These are phyloP conservation scores for Neurospora sp. DNA, from an alignment of 495 filamentous ascomycete genomes.

Conservation along the genomic window DNA sequence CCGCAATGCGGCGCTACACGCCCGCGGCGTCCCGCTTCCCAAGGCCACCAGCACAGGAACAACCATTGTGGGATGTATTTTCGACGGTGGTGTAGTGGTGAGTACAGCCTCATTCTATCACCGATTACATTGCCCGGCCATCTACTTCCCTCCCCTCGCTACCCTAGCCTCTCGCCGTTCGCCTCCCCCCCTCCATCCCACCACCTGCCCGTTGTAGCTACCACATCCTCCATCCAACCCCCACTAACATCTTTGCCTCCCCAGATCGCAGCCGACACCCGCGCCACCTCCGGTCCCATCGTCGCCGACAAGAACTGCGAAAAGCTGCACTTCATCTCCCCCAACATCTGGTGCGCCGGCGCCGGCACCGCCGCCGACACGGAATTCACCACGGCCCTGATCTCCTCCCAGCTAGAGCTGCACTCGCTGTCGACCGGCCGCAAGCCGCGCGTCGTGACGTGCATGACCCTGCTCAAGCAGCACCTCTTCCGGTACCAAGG, in stretches of 20 bases:
- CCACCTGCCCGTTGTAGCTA: too few species aligned
- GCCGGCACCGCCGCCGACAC: slow-evolving; percentile 98
- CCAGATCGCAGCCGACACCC: slow-evolving; percentile 91
- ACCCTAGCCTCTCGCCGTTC: too few species aligned
- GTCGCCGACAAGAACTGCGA: slow-evolving; percentile 99
- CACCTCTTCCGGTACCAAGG: slow-evolving; percentile 98
- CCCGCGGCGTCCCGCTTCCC: slow-evolving; percentile 82
- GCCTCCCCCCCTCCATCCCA: too few species aligned
- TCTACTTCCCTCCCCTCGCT: too few species aligned
- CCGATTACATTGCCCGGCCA: too few species aligned
- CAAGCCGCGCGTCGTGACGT: slow-evolving; percentile 92
- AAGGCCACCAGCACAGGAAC: slow-evolving; percentile 99
- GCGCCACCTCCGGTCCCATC: slow-evolving; percentile 94
- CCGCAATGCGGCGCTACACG: slow-evolving; percentile 91
- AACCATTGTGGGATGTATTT: slow-evolving; percentile 97
- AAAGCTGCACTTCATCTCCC: slow-evolving; percentile 97
- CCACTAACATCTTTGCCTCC: background rate
- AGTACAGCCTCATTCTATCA: slow-evolving; percentile 19
- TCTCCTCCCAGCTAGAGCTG: slow-evolving; percentile 96
- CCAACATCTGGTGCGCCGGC: slow-evolving; percentile 99
- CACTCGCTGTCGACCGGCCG: slow-evolving; percentile 92
- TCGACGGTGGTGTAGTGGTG: slow-evolving; percentile 90
- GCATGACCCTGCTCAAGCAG: slow-evolving; percentile 99
- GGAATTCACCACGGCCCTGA: slow-evolving; percentile 96
- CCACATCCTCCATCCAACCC: too few species aligned